A percentile compares a stretch with the other conserved stretches of the same genome.
These are phyloP conservation scores for Solanum virginianum DNA, from an alignment of 257 asterid species.

Conservation along the genomic window DNA sequence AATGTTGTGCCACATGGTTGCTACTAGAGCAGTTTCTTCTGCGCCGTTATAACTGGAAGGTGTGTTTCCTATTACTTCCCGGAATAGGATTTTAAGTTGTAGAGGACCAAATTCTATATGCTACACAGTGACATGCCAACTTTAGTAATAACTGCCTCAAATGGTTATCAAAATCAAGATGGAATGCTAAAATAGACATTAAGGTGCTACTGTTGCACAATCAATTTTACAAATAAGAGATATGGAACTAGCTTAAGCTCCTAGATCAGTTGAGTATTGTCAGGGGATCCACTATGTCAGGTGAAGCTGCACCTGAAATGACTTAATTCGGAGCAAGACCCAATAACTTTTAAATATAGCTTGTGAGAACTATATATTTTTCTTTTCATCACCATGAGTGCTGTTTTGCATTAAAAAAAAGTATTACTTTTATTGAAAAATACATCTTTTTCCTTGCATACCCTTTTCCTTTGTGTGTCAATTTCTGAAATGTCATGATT, in stretches of 20 bases:
- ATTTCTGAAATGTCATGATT: slow-evolving; percentile 26
- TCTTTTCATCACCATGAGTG: not conserved
- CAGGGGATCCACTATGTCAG: not conserved
- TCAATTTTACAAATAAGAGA: not conserved
- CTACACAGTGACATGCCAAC: not conserved
- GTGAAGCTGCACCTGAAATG: not conserved
- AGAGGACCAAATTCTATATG: not conserved
- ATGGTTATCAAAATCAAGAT: not conserved
- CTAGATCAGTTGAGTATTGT: not conserved
- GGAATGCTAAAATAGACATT: not conserved
- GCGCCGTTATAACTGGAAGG: slow-evolving; percentile 85
- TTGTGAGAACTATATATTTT: not conserved
- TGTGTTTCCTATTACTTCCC: slow-evolving; percentile 10
- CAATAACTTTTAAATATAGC: not conserved
- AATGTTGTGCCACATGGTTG: slow-evolving; percentile 88
- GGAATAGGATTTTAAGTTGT: not conserved
- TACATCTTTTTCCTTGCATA: not conserved
- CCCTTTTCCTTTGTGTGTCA: slow-evolving; percentile 5
- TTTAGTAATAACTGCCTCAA: not conserved
- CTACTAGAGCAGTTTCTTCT: slow-evolving; percentile 91
- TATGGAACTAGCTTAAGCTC: not conserved
- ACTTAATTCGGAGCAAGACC: not conserved
- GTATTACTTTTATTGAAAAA: not conserved
- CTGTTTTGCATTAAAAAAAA: not conserved
- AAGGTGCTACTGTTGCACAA: not conserved